Percentiles rank a stretch among this genome's conserved stretches.
These are phyloP conservation scores for Monosporascus ibericus DNA, from an alignment of 2,329 filamentous ascomycete genomes.

Conservation along the genomic window DNA sequence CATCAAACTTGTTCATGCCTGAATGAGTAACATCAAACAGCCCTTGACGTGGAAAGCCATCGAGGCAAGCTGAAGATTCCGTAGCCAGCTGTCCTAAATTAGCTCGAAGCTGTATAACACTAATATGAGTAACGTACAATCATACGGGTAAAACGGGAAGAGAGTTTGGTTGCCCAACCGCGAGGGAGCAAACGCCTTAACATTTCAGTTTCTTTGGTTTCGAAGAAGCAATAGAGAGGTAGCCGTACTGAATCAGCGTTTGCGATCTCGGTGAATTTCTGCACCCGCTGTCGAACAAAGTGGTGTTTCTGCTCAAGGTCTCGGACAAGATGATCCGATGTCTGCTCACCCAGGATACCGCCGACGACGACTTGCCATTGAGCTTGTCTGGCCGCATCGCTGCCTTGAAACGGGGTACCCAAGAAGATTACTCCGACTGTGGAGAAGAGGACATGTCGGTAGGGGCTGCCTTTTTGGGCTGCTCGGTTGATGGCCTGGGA, in stretches of 20 bases:
- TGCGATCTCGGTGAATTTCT: conserved; percentile 11
- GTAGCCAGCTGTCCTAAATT: conserved; percentile 6
- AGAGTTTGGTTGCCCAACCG: not conserved
- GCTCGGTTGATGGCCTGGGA: conserved; percentile 14
- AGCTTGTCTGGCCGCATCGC: conserved; percentile 10
- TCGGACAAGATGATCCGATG: conserved; percentile 9
- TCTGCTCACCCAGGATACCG: conserved; percentile 12
- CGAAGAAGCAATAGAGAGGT: conserved; percentile 10
- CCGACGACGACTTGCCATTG: conserved; percentile 9
- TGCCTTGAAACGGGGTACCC: conserved; percentile 15
- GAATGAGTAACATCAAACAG: too few relatives aligned
- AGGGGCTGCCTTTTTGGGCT: conserved; percentile 10
- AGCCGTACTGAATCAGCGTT: conserved; percentile 8
- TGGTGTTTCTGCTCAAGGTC: conserved; percentile 7
- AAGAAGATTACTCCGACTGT: conserved; percentile 16
- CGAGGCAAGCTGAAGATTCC: conserved; percentile 8
- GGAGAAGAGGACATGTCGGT: conserved; percentile 11
- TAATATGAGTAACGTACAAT: not conserved
- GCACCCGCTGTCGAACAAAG: conserved; percentile 7
- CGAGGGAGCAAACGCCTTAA: conserved; percentile 5
- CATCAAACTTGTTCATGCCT: too few relatives aligned
- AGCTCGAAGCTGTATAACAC: conserved; percentile 2
- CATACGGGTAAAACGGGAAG: too few relatives aligned
- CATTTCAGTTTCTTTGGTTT: conserved; percentile 8
- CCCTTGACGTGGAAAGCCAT: too few relatives aligned